These are phyloP conservation scores for Takashimella koratensis DNA, from an alignment of 1,284 basidiomycete genomes.

Conservation along the genomic window DNA sequence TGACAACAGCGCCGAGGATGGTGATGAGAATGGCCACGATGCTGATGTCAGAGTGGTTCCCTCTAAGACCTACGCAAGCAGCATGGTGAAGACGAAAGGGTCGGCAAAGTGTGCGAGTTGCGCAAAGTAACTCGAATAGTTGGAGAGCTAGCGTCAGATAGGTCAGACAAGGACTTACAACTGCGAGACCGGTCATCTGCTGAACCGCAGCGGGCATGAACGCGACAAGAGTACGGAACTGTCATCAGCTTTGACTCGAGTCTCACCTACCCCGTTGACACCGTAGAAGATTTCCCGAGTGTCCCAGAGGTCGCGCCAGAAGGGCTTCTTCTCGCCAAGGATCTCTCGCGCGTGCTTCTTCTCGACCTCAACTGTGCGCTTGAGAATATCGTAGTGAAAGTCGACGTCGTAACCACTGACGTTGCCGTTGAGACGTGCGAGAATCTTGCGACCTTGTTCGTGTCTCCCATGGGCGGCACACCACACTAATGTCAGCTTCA, in stretches of 20 bases:
- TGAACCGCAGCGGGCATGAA: slow-evolving; percentile 27
- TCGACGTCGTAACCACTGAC: slow-evolving; percentile 34
- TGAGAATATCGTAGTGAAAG: slow-evolving; percentile 25
- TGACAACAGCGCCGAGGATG: slow-evolving; percentile 21
- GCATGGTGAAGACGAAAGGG: slow-evolving; percentile 29
- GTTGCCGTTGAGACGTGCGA: slow-evolving; percentile 25
- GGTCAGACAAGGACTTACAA: slow-evolving; percentile 8
- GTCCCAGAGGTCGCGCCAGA: slow-evolving; percentile 18
- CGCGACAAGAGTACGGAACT: slow-evolving; percentile 34
- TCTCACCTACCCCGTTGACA: slow-evolving; percentile 24
- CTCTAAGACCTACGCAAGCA: slow-evolving; percentile 11
- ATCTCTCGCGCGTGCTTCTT: slow-evolving; percentile 12
- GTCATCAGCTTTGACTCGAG: not conserved
- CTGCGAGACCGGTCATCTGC: slow-evolving; percentile 28
- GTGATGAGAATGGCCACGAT: slow-evolving; percentile 23
- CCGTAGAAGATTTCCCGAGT: slow-evolving; percentile 24
- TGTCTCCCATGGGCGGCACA: slow-evolving; percentile 21
- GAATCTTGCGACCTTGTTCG: slow-evolving; percentile 18
- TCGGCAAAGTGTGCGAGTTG: slow-evolving; percentile 25
- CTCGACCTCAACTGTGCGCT: slow-evolving; percentile 20
- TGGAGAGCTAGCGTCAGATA: slow-evolving; percentile 12
- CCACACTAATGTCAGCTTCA: slow-evolving; percentile 12
- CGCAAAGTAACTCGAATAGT: slow-evolving; percentile 28
- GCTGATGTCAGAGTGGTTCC: slow-evolving; percentile 3
- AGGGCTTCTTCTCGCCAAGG: slow-evolving; percentile 13